Evolutionary conservation across 495 filamentous ascomycete genomes (phyloP), one percentile per base, ranked within the genome.

Genomic region (Thermochaetoides thermophila): DNA sequence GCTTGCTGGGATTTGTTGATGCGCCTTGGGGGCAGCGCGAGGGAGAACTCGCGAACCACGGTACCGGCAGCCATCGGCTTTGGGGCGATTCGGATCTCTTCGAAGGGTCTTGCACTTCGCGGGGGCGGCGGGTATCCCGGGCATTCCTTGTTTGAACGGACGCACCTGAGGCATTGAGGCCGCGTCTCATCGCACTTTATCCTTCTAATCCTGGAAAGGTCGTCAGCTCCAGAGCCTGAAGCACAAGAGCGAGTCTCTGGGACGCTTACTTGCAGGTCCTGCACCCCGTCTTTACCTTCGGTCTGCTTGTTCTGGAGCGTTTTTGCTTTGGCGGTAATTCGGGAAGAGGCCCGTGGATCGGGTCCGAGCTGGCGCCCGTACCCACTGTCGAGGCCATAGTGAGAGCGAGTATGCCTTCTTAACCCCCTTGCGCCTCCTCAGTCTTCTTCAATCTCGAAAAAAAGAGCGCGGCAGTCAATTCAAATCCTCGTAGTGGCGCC

Each of bases 161-260:
- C 49, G 40, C 75, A 80, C 24, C 70, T 67, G 20, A 52, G 52
- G 43, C 74, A 80, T 3, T 45, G 40, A 3, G 75, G 74, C 32
- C 68, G 71, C 37, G 57, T 59, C 48, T 80, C 75, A 50, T 73
- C 75, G 53, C 75, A 80, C 54, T 78, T 78, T 17, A 80, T 73
- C 41, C 65, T 63, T 26, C 75, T 62, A 30, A 64, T 65, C 43
- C 74, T 78, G 35, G 15, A 41, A 34, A n/a, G 21, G 21, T 24
- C 6, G 37, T 34, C 24, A 17, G 14, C n/a, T 15, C 17, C 30
- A 34, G 28, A 28, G 20, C 21, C 6, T 11, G 6, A 11, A 24
- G 21, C 11, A 21, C 25, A 52, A 32, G 5, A 16, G 24, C n/a
- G 18, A 31, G 17, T 17, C 12, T 35, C 9, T 6, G 21, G 21